phyloP scores from a whole-genome alignment of 2,329 filamentous ascomycete species.

The Penicillium fuscoglaucum region DNA sequence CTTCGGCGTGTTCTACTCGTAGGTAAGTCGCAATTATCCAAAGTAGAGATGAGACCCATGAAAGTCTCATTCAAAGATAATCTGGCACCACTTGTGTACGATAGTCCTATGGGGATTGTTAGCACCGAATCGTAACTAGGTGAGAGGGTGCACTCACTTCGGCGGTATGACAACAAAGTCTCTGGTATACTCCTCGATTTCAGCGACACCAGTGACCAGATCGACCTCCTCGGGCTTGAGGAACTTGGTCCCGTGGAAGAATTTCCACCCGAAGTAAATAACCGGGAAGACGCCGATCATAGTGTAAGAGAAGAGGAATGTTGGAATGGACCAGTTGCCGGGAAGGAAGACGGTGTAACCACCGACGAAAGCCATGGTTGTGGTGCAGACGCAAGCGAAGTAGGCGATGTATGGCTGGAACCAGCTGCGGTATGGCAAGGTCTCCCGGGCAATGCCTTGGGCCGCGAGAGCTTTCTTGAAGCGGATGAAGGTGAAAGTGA shows the following conservation, averaged over 20 bases:
- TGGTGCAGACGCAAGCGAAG: conserved; percentile 62
- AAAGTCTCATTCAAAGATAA: conserved; percentile 22
- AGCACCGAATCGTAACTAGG: background rate
- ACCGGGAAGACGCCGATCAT: conserved; percentile 71
- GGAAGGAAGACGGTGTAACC: conserved; percentile 76
- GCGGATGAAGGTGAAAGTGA: conserved; percentile 69
- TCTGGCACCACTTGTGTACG: conserved; percentile 22
- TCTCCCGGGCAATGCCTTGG: conserved; percentile 67
- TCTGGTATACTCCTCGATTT: conserved; percentile 67
- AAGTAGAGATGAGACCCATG: background rate
- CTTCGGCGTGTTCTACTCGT: background rate
- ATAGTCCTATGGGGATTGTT: conserved; percentile 25
- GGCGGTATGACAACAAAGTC: conserved; percentile 58
- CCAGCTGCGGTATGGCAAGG: conserved; percentile 68
- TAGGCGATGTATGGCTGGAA: conserved; percentile 73
- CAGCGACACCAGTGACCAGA: conserved; percentile 61
- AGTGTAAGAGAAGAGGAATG: conserved; percentile 75
- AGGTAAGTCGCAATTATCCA: background rate
- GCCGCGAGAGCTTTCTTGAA: conserved; percentile 69
- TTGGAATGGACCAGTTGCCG: conserved; percentile 64
- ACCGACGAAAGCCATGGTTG: conserved; percentile 71
- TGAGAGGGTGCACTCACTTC: conserved; percentile 45
- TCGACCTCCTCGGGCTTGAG: conserved; percentile 61
- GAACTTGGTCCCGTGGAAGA: conserved; percentile 63
- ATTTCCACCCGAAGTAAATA: conserved; percentile 70